Base-by-base conservation (phyloP, 371 early-diverging fungal species). In the Batrachochytrium dendrobatidis region DNA sequence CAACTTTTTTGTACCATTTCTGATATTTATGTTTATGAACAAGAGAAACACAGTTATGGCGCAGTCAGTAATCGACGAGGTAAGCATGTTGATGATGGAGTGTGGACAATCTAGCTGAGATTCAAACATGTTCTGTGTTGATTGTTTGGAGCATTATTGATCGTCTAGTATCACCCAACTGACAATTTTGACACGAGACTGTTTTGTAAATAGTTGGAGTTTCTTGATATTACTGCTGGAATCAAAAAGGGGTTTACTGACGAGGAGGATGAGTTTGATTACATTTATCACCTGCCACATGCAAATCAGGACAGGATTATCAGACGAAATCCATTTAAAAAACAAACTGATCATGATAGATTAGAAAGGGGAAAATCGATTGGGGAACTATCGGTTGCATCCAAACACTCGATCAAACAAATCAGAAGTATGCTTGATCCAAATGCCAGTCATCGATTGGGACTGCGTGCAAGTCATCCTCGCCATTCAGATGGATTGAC, bases 241-340 rank as follows among this genome's bases (percentile, higher is more conserved):
- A 60, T 74, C 29, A 69, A 70, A 32, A 69, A 69, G 45, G 57
- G 60, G 18, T 26, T 39, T 25, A 45, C 53, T 22, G 66, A 65
- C 20, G 75, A 74, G 33, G 76, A 76, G 50, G 68, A 67, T 54
- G 76, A 73, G 50, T 76, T 76, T 65, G 76, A 76, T 54, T 76
- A 76, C 48, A 68, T 73, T 56, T 76, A 76, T 61, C 76, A 76
- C 60, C 65, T 76, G 18, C 76, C 76, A 25, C 65, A 71, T 58
- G 76, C 76, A n/a, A 63, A 73, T 50, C 66, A 69, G 7, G 48
- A 55, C n/a, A 56, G 65, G 24, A 64, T 70, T 26, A 54, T 64
- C 39, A 57, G 56, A 18, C 61, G 71, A 26, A 68, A 75, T 58
- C 76, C 76, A 3, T 71, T 75, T 29, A 48, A 48, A 29, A 48